Evolutionary conservation across 2,329 filamentous ascomycete genomes (phyloP).

Genomic region (Alternaria triticimaculans): DNA sequence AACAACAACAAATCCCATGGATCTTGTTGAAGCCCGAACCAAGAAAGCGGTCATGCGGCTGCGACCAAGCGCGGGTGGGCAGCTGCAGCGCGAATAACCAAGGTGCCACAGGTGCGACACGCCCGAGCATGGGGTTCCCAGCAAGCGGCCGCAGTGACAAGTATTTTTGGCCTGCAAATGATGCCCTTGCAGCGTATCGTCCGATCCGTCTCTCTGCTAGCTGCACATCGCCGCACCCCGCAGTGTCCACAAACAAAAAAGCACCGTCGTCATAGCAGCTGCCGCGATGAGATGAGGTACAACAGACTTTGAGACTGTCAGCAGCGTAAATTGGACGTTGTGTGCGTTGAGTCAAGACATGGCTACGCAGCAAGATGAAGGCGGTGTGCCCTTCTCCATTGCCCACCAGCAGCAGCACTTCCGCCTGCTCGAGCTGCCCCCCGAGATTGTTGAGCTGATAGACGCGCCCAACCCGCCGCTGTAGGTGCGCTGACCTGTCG

Average conservation of each 20-base stretch:
- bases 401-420: constrained; percentile 59
- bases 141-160: constrained; percentile 13
- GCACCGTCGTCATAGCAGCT: constrained; percentile 12
- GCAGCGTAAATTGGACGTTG: not conserved
- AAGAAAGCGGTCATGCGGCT: constrained; percentile 30
- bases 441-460: constrained; percentile 63
- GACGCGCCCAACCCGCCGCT: constrained; percentile 54
- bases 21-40: constrained; percentile 16
- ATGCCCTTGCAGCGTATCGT: constrained; percentile 8
- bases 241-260: constrained; percentile 11
- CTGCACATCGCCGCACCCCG: constrained; percentile 10
- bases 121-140: constrained; percentile 21
- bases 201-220: constrained; percentile 4
- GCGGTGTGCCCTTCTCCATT: constrained; percentile 53
- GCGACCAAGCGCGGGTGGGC: constrained; percentile 33
- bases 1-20: constrained; percentile 11
- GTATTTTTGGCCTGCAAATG: constrained; percentile 26
- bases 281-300: not conserved
- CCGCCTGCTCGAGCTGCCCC: constrained; percentile 66
- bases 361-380: constrained; percentile 52
- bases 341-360: constrained; percentile 22
- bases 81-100: constrained; percentile 33
- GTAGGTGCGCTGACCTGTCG: constrained; percentile 43
- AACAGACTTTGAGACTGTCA: not conserved
- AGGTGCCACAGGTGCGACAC: constrained; percentile 34